Percentiles rank a stretch among this genome's conserved stretches.
Evolutionary conservation across 108 stramenopile genomes (phyloP).

Genomic region (Heterococcus sp.): DNA sequence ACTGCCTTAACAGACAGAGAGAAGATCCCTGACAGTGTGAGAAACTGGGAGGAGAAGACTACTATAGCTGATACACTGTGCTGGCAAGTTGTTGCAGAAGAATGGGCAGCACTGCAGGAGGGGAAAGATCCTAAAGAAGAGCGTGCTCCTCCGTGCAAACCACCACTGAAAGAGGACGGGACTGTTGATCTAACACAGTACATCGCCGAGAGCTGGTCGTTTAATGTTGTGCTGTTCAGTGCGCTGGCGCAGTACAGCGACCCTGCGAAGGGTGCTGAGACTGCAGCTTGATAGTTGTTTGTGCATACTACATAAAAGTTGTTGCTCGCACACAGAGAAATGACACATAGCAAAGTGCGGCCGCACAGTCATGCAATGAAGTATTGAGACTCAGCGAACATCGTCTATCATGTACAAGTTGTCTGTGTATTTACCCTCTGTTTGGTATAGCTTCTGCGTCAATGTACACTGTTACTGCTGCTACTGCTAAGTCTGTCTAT

Average conservation of each 20-base stretch:
- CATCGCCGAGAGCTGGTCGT: constrained; percentile 18
- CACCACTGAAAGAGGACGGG: background rate
- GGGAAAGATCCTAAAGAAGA: background rate
- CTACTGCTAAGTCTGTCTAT: too few species aligned
- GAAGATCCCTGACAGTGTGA: background rate
- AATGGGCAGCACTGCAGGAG: constrained; percentile 11
- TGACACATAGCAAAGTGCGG: background rate
- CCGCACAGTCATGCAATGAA: background rate
- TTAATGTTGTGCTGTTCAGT: constrained; percentile 5
- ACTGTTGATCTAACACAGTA: constrained; percentile 10
- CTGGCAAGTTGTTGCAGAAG: constrained; percentile 8
- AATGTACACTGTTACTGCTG: too few species aligned
- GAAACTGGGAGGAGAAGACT: constrained; percentile 9
- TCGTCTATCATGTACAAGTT: too few species aligned
- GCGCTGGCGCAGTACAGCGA: constrained; percentile 23
- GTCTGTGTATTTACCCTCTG: too few species aligned
- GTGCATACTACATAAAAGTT: background rate
- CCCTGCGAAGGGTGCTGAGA: background rate
- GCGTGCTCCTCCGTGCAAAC: constrained; percentile 5
- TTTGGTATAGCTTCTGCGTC: too few species aligned
- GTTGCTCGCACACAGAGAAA: background rate
- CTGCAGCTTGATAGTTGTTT: background rate
- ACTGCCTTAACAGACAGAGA: background rate
- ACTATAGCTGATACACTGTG: constrained; percentile 2
- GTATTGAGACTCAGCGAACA: background rate